Evolutionary conservation across 768 basidiomycete genomes (phyloP).

Genomic region (Candolleomyces eurysporus): DNA sequence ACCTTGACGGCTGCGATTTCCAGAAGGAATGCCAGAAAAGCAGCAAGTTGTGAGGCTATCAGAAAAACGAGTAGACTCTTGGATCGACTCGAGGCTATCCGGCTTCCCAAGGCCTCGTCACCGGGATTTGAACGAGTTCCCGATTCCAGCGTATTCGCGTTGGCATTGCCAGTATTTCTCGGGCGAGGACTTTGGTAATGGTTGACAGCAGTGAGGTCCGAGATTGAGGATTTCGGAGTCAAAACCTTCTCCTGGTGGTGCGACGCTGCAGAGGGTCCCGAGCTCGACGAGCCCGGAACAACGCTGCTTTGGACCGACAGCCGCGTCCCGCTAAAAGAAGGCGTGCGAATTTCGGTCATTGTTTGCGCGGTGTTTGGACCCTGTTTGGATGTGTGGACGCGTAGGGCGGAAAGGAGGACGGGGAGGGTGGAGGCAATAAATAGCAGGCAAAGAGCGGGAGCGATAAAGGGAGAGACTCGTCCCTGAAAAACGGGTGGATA

Average conservation of each 20-base stretch:
- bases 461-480: not conserved
- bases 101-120: not conserved
- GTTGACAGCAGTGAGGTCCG: constrained; percentile 8
- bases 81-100: constrained; percentile 11
- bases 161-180: not conserved
- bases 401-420: constrained; percentile 5
- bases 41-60: constrained; percentile 14
- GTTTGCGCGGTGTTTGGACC: constrained; percentile 3
- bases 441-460: constrained; percentile 8
- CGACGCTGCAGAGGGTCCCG: not conserved
- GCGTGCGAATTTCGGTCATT: constrained; percentile 8
- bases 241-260: constrained; percentile 1
- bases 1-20: constrained; percentile 11
- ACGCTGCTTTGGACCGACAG: not conserved
- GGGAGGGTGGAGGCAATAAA: constrained; percentile 4
- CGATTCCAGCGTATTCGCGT: constrained; percentile 2
- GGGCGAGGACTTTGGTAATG: not conserved
- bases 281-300: not conserved
- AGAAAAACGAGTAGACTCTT: constrained; percentile 16
- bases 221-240: constrained; percentile 4
- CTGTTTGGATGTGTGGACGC: constrained; percentile 9
- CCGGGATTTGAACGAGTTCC: not conserved
- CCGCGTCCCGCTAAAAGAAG: constrained; percentile 9
- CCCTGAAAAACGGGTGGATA: not conserved
- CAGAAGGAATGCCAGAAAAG: constrained; percentile 16